phyloP scores from a whole-genome alignment of 2,329 filamentous ascomycete genomes.

The Sarocladium brachiariae region DNA sequence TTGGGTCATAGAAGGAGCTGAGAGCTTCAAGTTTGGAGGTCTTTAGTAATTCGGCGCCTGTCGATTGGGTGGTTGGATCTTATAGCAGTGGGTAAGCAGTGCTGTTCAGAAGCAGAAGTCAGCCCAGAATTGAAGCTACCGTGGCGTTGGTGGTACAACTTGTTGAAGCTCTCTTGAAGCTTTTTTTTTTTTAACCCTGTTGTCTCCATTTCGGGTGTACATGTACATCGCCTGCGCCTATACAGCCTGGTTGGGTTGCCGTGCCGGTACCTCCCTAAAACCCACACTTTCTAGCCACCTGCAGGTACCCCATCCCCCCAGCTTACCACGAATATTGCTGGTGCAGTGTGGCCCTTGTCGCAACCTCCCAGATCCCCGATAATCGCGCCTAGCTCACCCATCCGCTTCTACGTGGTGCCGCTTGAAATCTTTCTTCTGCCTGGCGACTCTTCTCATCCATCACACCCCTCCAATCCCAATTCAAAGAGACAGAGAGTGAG shows the following conservation, averaged over 20 bases:
- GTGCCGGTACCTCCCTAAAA: slow-evolving; percentile 4
- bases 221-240: neutral
- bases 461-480: slow-evolving; percentile 11
- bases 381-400: slow-evolving; percentile 6
- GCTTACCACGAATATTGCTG: neutral
- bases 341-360: slow-evolving; percentile 9
- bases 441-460: slow-evolving; percentile 12
- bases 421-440: slow-evolving; percentile 12
- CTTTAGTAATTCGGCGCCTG: neutral
- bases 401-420: neutral
- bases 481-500: slow-evolving; percentile 2
- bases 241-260: neutral
- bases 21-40: neutral
- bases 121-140: neutral
- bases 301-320: slow-evolving; percentile 4
- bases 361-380: slow-evolving; percentile 10
- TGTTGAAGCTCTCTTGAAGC: slow-evolving; percentile 4
- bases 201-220: neutral
- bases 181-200: neutral
- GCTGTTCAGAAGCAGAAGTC: neutral
- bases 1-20: neutral
- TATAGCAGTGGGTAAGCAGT: neutral
- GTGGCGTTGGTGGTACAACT: neutral
- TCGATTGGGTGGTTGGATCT: neutral
- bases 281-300: neutral